Evolutionary conservation across 2,329 filamentous ascomycete species (phyloP), one percentile per base, ranked within the genome.

Genomic region (Botrytis fabae): DNA sequence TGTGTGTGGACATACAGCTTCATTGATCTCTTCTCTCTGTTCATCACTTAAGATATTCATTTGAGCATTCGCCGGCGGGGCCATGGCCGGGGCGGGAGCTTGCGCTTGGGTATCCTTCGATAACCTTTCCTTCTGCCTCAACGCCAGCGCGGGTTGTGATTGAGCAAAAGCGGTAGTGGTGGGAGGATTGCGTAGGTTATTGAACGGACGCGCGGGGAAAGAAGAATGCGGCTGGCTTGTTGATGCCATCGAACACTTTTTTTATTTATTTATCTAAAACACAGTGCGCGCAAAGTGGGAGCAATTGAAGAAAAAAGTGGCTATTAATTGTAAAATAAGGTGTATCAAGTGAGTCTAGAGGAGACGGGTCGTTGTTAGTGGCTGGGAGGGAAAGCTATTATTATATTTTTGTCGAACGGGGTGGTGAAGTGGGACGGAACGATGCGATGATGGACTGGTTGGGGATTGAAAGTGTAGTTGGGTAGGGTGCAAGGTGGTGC

Each of bases 1-100:
- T n/a, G 25, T 12, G 1, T 28, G 7, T 22, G 59, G 64, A 86
- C 91, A 80, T 88, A 97, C 94, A 76, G 95, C 95, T 86, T 98
- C 95, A 81, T 93, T 93, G 76, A 98, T 95, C 82, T 98, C 95
- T 80, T 97, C 93, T 77, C 92, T 88, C 82, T 98, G 95, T 83
- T 98, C 95, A 80, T 98, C 95, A 32, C 90, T 91, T 77, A 98
- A 81, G 81, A 88, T 75, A 32, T 76, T 77, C 46, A 79, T 38
- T 25, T 76, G 71, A 69, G 76, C 77, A 42, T 75, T 65, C 6
- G 74, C 46, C n/a, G 73, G 76, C 14, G 74, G 51, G 51, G n/a
- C 51, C 51, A 57, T 57, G n/a, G 69, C 38, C 57, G 73, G 44
- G 74, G 72, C 38, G 54, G 70, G 61, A 18, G 51, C 62, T 57